Evolutionary conservation across 768 basidiomycete species (phyloP).

Genomic region (Hericium coralloides): DNA sequence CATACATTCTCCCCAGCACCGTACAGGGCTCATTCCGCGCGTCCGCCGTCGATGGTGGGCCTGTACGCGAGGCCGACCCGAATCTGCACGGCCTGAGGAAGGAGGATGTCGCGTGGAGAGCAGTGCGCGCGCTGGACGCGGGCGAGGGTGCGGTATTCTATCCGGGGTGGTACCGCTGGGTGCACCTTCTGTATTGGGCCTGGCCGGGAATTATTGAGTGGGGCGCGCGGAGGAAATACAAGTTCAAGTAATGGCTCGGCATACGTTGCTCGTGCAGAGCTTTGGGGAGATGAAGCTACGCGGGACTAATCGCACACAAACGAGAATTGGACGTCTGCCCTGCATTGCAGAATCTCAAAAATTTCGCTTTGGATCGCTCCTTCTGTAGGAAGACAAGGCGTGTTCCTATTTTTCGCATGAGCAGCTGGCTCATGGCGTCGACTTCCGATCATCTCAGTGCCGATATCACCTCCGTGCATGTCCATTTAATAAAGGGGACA

Average conservation of each 20-base stretch:
- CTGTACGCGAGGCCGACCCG: slow-evolving; percentile 36
- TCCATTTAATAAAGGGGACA: no score
- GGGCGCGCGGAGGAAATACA: slow-evolving; percentile 56
- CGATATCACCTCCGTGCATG: no score
- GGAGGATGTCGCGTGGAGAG: slow-evolving; percentile 49
- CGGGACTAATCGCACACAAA: background rate
- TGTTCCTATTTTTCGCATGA: no score
- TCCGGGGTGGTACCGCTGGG: slow-evolving; percentile 38
- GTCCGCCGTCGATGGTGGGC: slow-evolving; percentile 61
- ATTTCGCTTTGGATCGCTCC: no score
- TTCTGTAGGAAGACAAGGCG: no score
- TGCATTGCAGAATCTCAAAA: no score
- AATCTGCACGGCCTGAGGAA: slow-evolving; percentile 50
- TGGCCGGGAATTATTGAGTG: slow-evolving; percentile 50
- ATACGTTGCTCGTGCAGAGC: background rate
- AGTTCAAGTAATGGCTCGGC: slow-evolving; percentile 25
- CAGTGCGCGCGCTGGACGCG: slow-evolving; percentile 51
- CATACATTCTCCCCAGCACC: slow-evolving; percentile 55
- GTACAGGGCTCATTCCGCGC: slow-evolving; percentile 75
- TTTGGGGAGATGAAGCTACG: background rate
- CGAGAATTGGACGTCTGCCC: background rate
- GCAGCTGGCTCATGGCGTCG: no score
- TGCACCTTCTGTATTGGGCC: slow-evolving; percentile 56
- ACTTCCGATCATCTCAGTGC: no score
- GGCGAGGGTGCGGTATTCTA: slow-evolving; percentile 51